Base-by-base conservation (phyloP, 2,329 filamentous ascomycete genomes). In the Trematosphaeria pertusa region DNA sequence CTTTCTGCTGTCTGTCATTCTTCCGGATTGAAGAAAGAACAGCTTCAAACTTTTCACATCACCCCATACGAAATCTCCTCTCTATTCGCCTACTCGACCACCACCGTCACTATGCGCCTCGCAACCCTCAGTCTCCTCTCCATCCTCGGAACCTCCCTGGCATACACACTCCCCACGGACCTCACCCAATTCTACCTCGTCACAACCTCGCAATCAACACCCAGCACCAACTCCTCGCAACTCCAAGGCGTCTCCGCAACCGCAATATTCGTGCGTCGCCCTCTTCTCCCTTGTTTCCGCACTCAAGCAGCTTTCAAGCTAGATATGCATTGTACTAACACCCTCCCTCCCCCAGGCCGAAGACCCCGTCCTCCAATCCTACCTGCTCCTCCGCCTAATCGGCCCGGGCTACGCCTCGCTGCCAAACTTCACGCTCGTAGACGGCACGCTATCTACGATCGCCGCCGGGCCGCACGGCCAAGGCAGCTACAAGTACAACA, bases 171-270 rank as follows among this genome's bases (percentile, higher is more conserved):
- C 3, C 55, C 54, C 2, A 47, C 56, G 19, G 35, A 55, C 10
- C 48, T 57, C 21, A 57, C 48, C 31, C 50, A 66, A 44, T 74
- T 75, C 64, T 63, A 69, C 46, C 70, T 76, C 47, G 70, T 75
- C n/a, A 74, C 73, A 2, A 71, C 73, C 12, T 50, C 64, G 35
- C 65, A 69, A 41, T 43, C 55, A 24, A 40, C 53, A 17, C 31
- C 58, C 4, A 52, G 52, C 6, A 33, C 44, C 15, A 67, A 71
- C 48, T 62, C 68, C 15, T 65, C 65, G 6, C 40, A 56, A 14
- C 65, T 75, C 6, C 56, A 63, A 19, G 55, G 64, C 41, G 72
- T 74, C 20, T 69, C 63, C 22, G 71, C 72, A 5, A 72, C 65
- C 8, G 71, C 70, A 0, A 61, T 75, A 43, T 75, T 72, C 54